Evolutionary conservation across 306 rosid genomes (phyloP), one percentile per base, ranked within the genome.

Genomic region (Comarum palustre): DNA sequence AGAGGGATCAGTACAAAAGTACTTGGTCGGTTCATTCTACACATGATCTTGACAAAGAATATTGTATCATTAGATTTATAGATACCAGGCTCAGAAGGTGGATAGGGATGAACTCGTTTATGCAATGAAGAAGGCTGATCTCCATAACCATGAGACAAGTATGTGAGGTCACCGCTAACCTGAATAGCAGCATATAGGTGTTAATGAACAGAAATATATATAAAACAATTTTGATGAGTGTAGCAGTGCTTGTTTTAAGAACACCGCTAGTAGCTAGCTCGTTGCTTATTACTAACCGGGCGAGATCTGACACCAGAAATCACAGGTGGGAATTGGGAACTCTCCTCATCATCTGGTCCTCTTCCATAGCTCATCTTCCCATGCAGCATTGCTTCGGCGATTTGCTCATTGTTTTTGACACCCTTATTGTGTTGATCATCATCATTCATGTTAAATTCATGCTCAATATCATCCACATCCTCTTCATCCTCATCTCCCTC

Each of bases 401-500:
- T 2, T 64, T 91, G 82, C 77, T 83, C 83, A 38, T 84, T 87
- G 74, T 82, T 85, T 78, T 80, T 73, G 5, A 51, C 22, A 36
- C 77, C 47, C 13, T 25, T 71, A 55, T 17, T 41, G 19, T 39
- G 66, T 15, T 27, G 31, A 36, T 71, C 66, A 41, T 86, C 90
- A 52, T 81, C 90, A 36, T 82, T 66, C 4, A 62, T 79, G 67
- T 89, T 86, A 82, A 94, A 94, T 78, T 94, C 99, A 12, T 94
- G 92, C 69, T 94, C 99, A 67, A 94, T 91, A 76, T 94, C 99
- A 76, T 94, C 99, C 66, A 89, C 76, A 71, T 79, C 99, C 76
- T 94, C 97, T 83, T 94, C 99, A 27, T 94, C 99, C 1, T 94
- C 99, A 59, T 94, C 99, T 70, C 99, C 97, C 65, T 66, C 88